Conservation (phyloP, 148 eudicot species). For the Spergularia bocconei region DNA sequence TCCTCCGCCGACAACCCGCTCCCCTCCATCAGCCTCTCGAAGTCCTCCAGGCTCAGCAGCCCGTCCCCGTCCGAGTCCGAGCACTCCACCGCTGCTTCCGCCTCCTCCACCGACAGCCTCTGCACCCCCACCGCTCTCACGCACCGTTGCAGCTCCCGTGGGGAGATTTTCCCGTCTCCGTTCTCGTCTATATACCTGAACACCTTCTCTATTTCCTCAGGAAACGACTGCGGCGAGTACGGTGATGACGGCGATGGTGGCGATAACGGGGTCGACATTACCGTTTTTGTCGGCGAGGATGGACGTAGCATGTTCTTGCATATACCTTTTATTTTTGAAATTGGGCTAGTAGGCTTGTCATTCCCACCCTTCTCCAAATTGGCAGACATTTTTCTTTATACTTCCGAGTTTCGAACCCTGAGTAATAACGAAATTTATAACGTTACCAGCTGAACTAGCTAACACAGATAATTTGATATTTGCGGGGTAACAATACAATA, state of each 20-base stretch:
- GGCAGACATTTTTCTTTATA: background rate
- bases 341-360: background rate
- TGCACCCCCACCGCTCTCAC: constrained; percentile 28
- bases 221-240: too few species aligned
- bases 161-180: constrained; percentile 40
- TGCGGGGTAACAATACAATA: background rate
- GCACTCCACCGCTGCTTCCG: constrained; percentile 36
- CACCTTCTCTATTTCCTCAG: constrained; percentile 20
- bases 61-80: constrained; percentile 49
- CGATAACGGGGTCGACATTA: background rate
- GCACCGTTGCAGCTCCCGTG: constrained; percentile 31
- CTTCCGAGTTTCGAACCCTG: too few species aligned
- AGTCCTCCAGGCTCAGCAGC: constrained; percentile 31
- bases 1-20: constrained; percentile 30
- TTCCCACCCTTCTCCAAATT: background rate
- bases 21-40: constrained; percentile 27
- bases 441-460: too few species aligned
- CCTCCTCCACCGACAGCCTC: constrained; percentile 38
- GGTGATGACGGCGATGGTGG: background rate
- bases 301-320: background rate
- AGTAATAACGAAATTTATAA: too few species aligned
- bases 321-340: background rate
- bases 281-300: background rate
- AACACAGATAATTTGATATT: too few species aligned
- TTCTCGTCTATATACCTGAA: constrained; percentile 36